phyloP scores from a whole-genome alignment of 768 basidiomycete species.

The Leccinum variicolor region DNA sequence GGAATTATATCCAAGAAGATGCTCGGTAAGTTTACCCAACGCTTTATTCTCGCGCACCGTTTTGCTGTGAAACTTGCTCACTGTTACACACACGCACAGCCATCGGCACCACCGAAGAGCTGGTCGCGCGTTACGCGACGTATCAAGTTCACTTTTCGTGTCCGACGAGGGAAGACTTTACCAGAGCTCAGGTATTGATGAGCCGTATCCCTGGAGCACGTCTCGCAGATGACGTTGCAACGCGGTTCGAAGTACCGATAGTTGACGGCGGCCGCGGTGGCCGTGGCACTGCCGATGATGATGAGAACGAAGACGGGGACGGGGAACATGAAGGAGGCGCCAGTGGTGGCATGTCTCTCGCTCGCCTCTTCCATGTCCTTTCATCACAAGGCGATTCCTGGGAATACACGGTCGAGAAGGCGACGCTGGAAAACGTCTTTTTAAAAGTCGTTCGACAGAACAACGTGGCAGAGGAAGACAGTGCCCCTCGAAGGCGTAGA shows the following conservation, averaged over 20 bases:
- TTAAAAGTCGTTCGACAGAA: conserved; percentile 66
- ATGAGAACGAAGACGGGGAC: background rate
- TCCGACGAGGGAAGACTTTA: conserved; percentile 57
- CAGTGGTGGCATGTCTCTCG: conserved; percentile 41
- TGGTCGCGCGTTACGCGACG: conserved; percentile 63
- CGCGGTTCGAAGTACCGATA: conserved; percentile 71
- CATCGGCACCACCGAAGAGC: conserved; percentile 60
- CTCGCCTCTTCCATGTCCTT: conserved; percentile 55
- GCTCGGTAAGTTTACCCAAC: conserved; percentile 48
- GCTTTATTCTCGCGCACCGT: background rate
- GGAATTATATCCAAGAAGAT: conserved; percentile 71
- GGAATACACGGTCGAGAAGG: conserved; percentile 70
- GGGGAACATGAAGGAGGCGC: background rate
- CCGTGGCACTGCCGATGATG: background rate
- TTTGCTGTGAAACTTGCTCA: background rate
- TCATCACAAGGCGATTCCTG: conserved; percentile 50
- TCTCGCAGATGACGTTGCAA: conserved; percentile 71
- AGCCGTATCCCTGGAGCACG: conserved; percentile 57
- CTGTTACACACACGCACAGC: conserved; percentile 35
- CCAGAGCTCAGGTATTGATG: conserved; percentile 59
- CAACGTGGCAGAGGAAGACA: conserved; percentile 50
- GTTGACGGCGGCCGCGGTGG: background rate
- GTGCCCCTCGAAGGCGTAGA: conserved; percentile 2
- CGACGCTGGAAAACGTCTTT: conserved; percentile 70
- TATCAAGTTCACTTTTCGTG: conserved; percentile 79